These are phyloP conservation scores for Eucalyptus urophylla DNA, from an alignment of 345 rosid genomes.

Conservation along the genomic window DNA sequence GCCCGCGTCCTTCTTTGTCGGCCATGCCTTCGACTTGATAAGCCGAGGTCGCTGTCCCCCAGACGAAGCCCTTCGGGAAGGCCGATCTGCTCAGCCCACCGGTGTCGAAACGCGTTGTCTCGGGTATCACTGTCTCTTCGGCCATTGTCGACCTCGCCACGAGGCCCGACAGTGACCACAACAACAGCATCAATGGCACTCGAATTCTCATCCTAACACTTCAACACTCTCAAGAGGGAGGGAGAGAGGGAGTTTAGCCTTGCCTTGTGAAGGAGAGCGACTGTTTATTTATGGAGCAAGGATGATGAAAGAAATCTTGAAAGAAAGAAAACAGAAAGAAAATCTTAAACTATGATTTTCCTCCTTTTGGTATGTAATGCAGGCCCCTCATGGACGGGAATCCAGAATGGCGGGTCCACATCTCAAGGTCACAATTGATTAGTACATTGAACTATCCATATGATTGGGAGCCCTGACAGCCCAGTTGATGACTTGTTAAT, in stretches of 20 bases:
- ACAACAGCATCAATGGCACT: background rate
- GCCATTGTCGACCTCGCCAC: background rate
- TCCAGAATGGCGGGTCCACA: background rate
- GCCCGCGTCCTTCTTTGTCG: constrained; percentile 88
- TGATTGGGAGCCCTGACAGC: no score
- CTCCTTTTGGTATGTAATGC: background rate
- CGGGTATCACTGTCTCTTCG: constrained; percentile 2
- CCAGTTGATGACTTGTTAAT: no score
- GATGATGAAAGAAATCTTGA: background rate
- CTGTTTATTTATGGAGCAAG: background rate
- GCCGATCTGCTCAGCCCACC: constrained; percentile 59
- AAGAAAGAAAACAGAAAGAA: background rate
- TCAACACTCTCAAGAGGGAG: background rate
- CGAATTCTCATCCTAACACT: background rate
- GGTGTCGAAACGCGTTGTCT: constrained; percentile 13
- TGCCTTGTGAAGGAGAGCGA: background rate
- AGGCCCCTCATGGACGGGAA: background rate
- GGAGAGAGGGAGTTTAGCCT: background rate
- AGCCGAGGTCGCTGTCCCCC: constrained; percentile 93
- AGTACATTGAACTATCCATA: no score
- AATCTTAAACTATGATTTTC: background rate
- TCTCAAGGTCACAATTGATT: background rate
- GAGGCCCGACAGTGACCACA: background rate
- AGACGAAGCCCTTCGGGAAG: constrained; percentile 58
- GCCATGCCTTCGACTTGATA: constrained; percentile 98